A percentile compares a stretch with the other conserved stretches of the same genome.
These are phyloP conservation scores for Neurospora tetraspora DNA, from an alignment of 495 filamentous ascomycete species.

Conservation along the genomic window DNA sequence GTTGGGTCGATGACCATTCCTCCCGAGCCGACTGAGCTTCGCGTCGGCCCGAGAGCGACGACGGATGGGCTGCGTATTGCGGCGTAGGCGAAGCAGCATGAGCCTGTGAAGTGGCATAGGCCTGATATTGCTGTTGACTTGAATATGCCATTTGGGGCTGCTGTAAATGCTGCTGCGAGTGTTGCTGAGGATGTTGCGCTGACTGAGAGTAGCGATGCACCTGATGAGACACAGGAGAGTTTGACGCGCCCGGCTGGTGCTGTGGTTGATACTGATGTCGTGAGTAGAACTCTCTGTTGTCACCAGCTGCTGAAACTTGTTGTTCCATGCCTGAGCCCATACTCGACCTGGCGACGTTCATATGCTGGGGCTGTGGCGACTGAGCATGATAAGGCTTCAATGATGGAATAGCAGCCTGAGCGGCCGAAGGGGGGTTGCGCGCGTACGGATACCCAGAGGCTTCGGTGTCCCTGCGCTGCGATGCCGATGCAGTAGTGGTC, in stretches of 20 bases:
- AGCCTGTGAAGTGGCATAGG: slow-evolving; percentile 11
- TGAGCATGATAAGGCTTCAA: slow-evolving; percentile 36
- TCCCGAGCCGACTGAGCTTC: slow-evolving; percentile 10
- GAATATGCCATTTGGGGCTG: slow-evolving; percentile 13
- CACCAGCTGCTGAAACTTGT: slow-evolving; percentile 8
- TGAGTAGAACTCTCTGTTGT: slow-evolving; percentile 34
- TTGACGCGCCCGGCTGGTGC: slow-evolving; percentile 23
- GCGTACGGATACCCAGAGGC: slow-evolving; percentile 24
- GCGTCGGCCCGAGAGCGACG: slow-evolving; percentile 8
- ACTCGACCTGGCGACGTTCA: slow-evolving; percentile 25
- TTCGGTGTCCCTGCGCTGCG: slow-evolving; percentile 30
- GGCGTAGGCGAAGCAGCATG: slow-evolving; percentile 19
- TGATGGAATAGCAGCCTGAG: slow-evolving; percentile 35
- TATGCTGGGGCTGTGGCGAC: slow-evolving; percentile 31
- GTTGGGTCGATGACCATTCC: slow-evolving; percentile 10
- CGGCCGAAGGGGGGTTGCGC: slow-evolving; percentile 25
- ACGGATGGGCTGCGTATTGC: slow-evolving; percentile 16
- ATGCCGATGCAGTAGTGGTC: slow-evolving; percentile 19
- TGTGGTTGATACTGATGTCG: slow-evolving; percentile 24
- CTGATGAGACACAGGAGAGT: slow-evolving; percentile 33
- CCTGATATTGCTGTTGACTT: slow-evolving; percentile 3
- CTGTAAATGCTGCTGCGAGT: slow-evolving; percentile 1
- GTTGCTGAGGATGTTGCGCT: slow-evolving; percentile 10
- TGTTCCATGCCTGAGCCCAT: slow-evolving; percentile 24
- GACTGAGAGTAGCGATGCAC: slow-evolving; percentile 31